Evolutionary conservation across 192 early-diverging fungal genomes (phyloP).

Genomic region (Coemansia sp.): DNA sequence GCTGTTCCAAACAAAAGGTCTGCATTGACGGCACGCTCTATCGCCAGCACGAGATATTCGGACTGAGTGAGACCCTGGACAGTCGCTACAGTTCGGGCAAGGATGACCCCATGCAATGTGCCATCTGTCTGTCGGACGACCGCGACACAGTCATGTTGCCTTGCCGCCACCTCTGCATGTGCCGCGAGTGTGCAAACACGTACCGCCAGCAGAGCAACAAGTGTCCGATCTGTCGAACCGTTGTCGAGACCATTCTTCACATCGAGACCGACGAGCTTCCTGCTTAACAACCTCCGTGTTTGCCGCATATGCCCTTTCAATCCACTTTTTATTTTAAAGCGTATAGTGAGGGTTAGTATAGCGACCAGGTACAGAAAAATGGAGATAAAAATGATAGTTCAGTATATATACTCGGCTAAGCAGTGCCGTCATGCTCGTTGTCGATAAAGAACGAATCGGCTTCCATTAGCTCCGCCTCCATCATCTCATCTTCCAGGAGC

Average conservation of each 20-base stretch:
- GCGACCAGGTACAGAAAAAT: background rate
- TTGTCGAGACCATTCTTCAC: slow-evolving; percentile 43
- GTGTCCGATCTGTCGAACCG: slow-evolving; percentile 51
- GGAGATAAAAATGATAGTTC: background rate
- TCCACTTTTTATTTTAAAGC: background rate
- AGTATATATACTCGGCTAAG: background rate
- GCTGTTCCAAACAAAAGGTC: slow-evolving; percentile 48
- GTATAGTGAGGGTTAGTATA: background rate
- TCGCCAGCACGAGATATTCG: slow-evolving; percentile 48
- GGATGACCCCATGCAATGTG: slow-evolving; percentile 63
- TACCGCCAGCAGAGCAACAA: slow-evolving; percentile 58
- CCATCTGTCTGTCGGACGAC: slow-evolving; percentile 74
- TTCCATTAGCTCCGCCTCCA: slow-evolving; percentile 34
- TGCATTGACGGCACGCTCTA: slow-evolving; percentile 30
- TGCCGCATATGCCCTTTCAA: background rate
- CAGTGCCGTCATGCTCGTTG: background rate
- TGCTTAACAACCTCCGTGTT: background rate
- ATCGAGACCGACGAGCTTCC: slow-evolving; percentile 15
- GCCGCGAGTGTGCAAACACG: slow-evolving; percentile 70
- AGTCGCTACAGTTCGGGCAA: slow-evolving; percentile 1
- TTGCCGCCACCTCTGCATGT: slow-evolving; percentile 82
- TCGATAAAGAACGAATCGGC: slow-evolving; percentile 16
- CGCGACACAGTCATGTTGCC: slow-evolving; percentile 74
- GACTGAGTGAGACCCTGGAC: slow-evolving; percentile 33
- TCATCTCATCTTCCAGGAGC: slow-evolving; percentile 38